These are phyloP conservation scores for Suillus variegatus DNA, from an alignment of 768 basidiomycete species.

Conservation along the genomic window DNA sequence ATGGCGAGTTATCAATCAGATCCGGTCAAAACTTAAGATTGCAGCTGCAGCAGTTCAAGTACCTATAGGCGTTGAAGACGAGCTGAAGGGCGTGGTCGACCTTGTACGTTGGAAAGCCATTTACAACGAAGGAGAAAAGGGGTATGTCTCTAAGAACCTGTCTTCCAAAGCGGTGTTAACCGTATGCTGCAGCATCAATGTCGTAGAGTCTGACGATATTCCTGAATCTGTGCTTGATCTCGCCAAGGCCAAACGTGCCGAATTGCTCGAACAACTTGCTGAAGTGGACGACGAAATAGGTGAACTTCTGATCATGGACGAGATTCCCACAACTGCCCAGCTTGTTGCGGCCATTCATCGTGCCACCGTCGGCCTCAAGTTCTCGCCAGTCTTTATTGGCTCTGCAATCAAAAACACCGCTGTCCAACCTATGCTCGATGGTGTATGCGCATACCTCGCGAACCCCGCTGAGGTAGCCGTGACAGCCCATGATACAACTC, in stretches of 20 bases:
- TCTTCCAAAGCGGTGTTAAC: neutral
- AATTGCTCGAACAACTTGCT: conserved; percentile 93
- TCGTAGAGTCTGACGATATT: conserved; percentile 86
- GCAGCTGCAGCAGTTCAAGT: conserved; percentile 94
- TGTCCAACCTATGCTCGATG: conserved; percentile 92
- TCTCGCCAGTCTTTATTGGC: conserved; percentile 96
- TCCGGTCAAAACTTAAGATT: conserved; percentile 88
- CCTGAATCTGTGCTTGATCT: conserved; percentile 73
- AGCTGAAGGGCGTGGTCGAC: conserved; percentile 90
- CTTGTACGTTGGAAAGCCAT: conserved; percentile 92
- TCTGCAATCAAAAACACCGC: conserved; percentile 98
- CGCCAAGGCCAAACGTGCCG: conserved; percentile 81
- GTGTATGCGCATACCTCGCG: conserved; percentile 93
- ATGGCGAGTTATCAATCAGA: conserved; percentile 91
- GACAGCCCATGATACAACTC: conserved; percentile 81
- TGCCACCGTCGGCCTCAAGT: conserved; percentile 83
- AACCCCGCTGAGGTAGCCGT: conserved; percentile 80
- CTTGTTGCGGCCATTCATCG: conserved; percentile 87
- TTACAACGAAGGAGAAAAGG: conserved; percentile 94
- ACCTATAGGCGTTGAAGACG: conserved; percentile 88
- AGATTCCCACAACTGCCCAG: conserved; percentile 68
- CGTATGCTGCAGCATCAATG: conserved; percentile 53
- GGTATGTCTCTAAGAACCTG: conserved; percentile 53
- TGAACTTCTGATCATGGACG: conserved; percentile 87
- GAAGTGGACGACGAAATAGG: conserved; percentile 97